phyloP scores from a whole-genome alignment of 768 basidiomycete genomes.

The Pleurotus platypus region DNA sequence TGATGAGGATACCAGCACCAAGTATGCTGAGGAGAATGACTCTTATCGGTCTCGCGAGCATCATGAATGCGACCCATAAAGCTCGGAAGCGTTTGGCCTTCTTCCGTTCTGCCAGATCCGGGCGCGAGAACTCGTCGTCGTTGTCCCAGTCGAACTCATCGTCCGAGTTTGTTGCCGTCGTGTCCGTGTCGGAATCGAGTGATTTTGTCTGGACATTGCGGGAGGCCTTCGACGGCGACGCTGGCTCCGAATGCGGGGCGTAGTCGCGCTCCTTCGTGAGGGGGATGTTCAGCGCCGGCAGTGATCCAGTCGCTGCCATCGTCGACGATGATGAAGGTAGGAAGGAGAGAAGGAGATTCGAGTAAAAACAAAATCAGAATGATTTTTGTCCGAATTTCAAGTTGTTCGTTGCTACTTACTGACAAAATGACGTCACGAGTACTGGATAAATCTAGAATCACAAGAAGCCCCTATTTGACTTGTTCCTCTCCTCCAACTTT shows the following conservation, averaged over 20 bases:
- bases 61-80: slow-evolving; percentile 65
- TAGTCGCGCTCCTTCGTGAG: slow-evolving; percentile 1
- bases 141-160: slow-evolving; percentile 80
- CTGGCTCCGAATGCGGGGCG: slow-evolving; percentile 1
- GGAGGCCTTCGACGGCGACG: background rate
- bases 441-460: too few relatives aligned
- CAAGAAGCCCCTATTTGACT: too few relatives aligned
- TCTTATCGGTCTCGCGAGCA: slow-evolving; percentile 55
- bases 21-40: slow-evolving; percentile 56
- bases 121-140: slow-evolving; percentile 39
- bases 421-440: too few relatives aligned
- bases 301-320: background rate
- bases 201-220: background rate
- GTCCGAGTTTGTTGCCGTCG: slow-evolving; percentile 54
- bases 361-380: too few relatives aligned
- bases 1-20: slow-evolving; percentile 61
- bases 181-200: slow-evolving; percentile 32
- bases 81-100: slow-evolving; percentile 62
- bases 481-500: too few relatives aligned
- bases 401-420: too few relatives aligned
- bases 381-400: too few relatives aligned
- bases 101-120: slow-evolving; percentile 20
- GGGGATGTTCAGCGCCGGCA: background rate
- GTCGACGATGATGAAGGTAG: background rate
- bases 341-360: background rate